These are phyloP conservation scores for Metarhizium album DNA, from an alignment of 2,329 filamentous ascomycete genomes.

Conservation along the genomic window DNA sequence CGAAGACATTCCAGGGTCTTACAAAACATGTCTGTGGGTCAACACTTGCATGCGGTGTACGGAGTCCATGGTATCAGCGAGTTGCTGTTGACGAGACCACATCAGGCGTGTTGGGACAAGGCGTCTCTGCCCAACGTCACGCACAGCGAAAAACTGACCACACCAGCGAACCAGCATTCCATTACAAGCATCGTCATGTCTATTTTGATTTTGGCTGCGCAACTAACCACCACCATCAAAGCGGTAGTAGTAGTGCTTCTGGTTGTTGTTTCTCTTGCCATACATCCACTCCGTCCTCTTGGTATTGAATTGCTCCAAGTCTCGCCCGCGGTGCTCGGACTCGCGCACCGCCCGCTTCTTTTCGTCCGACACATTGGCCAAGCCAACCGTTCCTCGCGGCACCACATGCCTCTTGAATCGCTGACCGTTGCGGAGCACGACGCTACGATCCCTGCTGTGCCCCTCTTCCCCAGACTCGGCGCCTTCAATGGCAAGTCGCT, in stretches of 20 bases:
- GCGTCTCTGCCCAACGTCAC: background rate
- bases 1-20: no score
- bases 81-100: background rate
- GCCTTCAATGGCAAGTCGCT: slow-evolving; percentile 51
- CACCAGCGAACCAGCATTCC: background rate
- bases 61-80: background rate
- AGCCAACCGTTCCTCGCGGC: slow-evolving; percentile 62
- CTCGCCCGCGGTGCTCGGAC: slow-evolving; percentile 58
- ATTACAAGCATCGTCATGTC: slow-evolving; percentile 2
- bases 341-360: slow-evolving; percentile 60
- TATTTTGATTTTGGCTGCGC: background rate
- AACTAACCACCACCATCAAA: slow-evolving; percentile 33
- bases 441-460: slow-evolving; percentile 16
- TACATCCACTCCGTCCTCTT: slow-evolving; percentile 58
- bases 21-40: no score
- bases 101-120: background rate
- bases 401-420: slow-evolving; percentile 44
- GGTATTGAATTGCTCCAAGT: slow-evolving; percentile 49
- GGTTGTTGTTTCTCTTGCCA: slow-evolving; percentile 65
- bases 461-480: slow-evolving; percentile 24
- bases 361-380: slow-evolving; percentile 65
- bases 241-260: slow-evolving; percentile 50
- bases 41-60: no score
- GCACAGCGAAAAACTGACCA: background rate
- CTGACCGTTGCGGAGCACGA: slow-evolving; percentile 7